Conservation (phyloP, 495 filamentous ascomycete species). For the Aspergillus taichungensis region DNA sequence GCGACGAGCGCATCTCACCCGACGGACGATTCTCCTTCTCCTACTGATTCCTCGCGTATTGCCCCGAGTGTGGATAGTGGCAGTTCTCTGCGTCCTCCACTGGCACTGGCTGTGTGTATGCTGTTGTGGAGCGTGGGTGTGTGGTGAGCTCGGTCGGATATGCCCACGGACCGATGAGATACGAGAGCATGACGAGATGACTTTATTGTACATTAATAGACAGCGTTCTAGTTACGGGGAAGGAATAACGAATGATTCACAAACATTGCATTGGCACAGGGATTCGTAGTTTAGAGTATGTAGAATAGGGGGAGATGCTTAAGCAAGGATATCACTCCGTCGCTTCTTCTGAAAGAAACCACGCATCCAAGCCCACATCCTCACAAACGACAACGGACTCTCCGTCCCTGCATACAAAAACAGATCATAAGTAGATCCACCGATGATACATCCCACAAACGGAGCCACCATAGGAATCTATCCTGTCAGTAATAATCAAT, state of each 20-base stretch:
- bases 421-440: slow-evolving; percentile 52
- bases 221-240: not conserved
- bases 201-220: slow-evolving; percentile 1
- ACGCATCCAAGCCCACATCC: slow-evolving; percentile 36
- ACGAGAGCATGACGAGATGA: slow-evolving; percentile 3
- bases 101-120: slow-evolving; percentile 11
- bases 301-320: too few species aligned
- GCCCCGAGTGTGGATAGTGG: slow-evolving; percentile 15
- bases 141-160: slow-evolving; percentile 9
- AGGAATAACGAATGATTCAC: too few species aligned
- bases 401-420: slow-evolving; percentile 50
- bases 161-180: slow-evolving; percentile 1
- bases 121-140: slow-evolving; percentile 11
- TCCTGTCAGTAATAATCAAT: not conserved
- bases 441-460: slow-evolving; percentile 48
- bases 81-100: slow-evolving; percentile 2
- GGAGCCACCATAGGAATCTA: slow-evolving; percentile 49
- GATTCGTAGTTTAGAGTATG: too few species aligned
- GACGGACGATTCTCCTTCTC: not conserved
- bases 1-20: not conserved
- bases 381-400: slow-evolving; percentile 48
- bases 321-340: not conserved
- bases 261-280: too few species aligned
- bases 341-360: slow-evolving; percentile 9
- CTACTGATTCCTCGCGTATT: not conserved